Conservation (phyloP, 2,329 filamentous ascomycete genomes). For the Colletotrichum theobromicola region DNA sequence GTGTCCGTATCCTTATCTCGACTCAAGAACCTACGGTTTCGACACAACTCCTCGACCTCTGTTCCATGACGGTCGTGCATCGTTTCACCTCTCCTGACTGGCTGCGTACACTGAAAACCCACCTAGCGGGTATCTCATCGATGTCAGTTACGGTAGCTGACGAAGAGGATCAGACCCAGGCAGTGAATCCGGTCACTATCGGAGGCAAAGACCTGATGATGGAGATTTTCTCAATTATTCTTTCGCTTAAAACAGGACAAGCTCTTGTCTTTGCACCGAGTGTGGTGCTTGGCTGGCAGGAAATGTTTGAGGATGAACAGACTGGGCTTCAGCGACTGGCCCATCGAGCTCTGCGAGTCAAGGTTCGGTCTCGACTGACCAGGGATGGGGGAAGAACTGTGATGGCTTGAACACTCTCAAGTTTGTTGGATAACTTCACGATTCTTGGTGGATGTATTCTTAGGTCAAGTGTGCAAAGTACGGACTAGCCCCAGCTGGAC, state of each 20-base stretch:
- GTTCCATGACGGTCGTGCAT: conserved; percentile 74
- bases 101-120: conserved; percentile 30
- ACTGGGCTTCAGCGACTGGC: not conserved
- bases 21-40: conserved; percentile 81
- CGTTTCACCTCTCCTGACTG: conserved; percentile 60
- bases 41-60: conserved; percentile 71
- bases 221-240: conserved; percentile 46
- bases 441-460: not conserved
- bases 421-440: not conserved
- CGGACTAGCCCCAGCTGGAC: not conserved
- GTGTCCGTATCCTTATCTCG: conserved; percentile 70
- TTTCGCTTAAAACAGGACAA: conserved; percentile 47
- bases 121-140: conserved; percentile 32
- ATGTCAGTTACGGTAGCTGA: not conserved
- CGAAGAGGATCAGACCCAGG: not conserved
- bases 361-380: not conserved
- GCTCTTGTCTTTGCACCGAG: conserved; percentile 50
- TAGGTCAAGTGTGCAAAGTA: not conserved
- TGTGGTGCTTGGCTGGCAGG: not conserved
- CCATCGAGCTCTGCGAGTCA: not conserved
- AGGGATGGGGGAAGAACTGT: not conserved
- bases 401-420: not conserved
- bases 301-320: not conserved
- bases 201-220: conserved; percentile 23
- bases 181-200: too few relatives aligned